A percentile compares a stretch with the other conserved stretches of the same genome.
Conservation (phyloP, 1,139 yeast species). For the Diutina catenulata region DNA sequence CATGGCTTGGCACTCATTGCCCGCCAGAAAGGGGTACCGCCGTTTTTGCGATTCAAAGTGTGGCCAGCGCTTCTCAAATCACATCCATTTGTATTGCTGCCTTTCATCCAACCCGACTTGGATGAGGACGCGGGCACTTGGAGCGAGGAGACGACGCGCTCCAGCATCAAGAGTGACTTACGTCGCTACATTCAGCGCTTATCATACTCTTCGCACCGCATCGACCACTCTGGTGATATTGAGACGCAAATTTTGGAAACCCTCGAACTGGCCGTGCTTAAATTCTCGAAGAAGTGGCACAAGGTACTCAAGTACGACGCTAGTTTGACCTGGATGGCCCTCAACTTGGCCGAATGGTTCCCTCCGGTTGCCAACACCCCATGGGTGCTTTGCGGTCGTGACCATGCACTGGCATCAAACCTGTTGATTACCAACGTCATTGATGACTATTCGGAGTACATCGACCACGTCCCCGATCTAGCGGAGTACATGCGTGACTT, state of each 20-base stretch:
- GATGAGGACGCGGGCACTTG: constrained; percentile 7
- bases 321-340: constrained; percentile 79
- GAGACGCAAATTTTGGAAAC: constrained; percentile 45
- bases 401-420: constrained; percentile 14
- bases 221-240: constrained; percentile 11
- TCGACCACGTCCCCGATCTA: constrained; percentile 22
- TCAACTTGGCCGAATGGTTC: constrained; percentile 83
- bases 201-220: constrained; percentile 7
- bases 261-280: constrained; percentile 48
- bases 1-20: constrained; percentile 71
- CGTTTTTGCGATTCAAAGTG: constrained; percentile 59
- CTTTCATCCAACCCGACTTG: constrained; percentile 52
- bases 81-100: constrained; percentile 77
- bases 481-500: constrained; percentile 16
- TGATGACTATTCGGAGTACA: constrained; percentile 38
- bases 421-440: constrained; percentile 27
- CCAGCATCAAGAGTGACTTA: constrained; percentile 32
- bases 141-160: constrained; percentile 10
- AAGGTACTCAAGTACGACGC: constrained; percentile 64
- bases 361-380: constrained; percentile 45
- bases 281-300: constrained; percentile 72
- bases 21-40: constrained; percentile 79
- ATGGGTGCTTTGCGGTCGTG: constrained; percentile 35
- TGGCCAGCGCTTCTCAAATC: constrained; percentile 79
- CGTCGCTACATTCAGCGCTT: constrained; percentile 34